Evolutionary conservation across 1,139 yeast genomes (phyloP), one percentile per base, ranked within the genome.

Genomic region (Debaryomyces coudertii): DNA sequence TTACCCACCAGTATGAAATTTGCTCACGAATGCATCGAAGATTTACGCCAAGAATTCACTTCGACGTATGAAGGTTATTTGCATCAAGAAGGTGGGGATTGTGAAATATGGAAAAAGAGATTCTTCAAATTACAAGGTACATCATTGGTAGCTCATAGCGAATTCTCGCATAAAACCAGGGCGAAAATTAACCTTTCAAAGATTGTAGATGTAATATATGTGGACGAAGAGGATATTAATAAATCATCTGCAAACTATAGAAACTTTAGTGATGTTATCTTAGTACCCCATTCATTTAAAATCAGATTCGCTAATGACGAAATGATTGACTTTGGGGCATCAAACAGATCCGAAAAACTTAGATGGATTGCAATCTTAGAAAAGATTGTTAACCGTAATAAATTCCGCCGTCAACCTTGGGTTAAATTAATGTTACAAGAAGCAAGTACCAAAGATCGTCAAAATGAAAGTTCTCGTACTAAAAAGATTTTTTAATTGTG

Each of bases 51-150:
- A 23, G 82, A 79, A 47, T 53, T 68, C 12, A 48, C 59, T 7
- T 57, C 73, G 12, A 53, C 52, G 1, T 66, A 68, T 53, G 87
- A 83, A 59, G 93, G 93, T 0, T 84, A 73, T 58, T 64, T 86
- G 67, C 79, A 80, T 56, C 95, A 87, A 65, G 90, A 85, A 58
- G 93, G 93, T 30, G 95, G 93, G 7, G 95, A 87, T 63, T 77
- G 88, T 54, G 77, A 76, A 11, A 62, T 73, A 20, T 77, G 85
- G 79, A 82, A 82, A 55, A 76, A 83, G 56, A 69, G 93, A 48
- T 85, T 63, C 63, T 85, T 82, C 68, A 81, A 76, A 56, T 66
- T 87, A 30, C 62, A 71, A 37, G 90, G 89, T 0, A 77, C 81
- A 4, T 78, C 82, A 29, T 66, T 87, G 52, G 68, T 81, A 45